phyloP scores from a whole-genome alignment of 2,329 filamentous ascomycete species.

The Colletotrichum sp. region DNA sequence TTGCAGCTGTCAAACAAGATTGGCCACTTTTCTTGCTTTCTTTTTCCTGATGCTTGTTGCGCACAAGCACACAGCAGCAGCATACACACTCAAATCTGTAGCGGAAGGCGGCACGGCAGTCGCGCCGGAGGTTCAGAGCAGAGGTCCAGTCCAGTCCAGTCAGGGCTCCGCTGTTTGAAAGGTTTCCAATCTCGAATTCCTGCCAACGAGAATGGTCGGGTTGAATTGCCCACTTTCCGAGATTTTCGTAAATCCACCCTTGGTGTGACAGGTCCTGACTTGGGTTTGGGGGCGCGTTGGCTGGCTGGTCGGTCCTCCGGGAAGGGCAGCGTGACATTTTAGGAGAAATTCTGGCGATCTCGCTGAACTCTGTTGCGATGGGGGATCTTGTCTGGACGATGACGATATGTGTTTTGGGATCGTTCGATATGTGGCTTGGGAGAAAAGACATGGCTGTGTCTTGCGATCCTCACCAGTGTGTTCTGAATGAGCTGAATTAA shows the following conservation, averaged over 20 bases:
- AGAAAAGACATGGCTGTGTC: background rate
- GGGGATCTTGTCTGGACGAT: background rate
- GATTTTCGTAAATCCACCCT: background rate
- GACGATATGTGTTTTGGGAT: background rate
- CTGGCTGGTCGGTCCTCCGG: background rate
- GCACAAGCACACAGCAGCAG: background rate
- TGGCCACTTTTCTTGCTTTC: background rate
- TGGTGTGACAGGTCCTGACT: background rate
- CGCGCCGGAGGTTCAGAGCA: background rate
- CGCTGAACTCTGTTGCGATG: background rate
- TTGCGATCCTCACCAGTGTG: background rate
- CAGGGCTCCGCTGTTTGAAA: background rate
- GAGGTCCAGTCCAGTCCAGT: background rate
- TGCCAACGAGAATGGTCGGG: background rate
- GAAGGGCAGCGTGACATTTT: background rate
- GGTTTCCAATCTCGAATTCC: background rate
- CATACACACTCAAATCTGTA: background rate
- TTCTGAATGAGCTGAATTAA: background rate
- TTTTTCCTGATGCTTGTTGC: background rate
- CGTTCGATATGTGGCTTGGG: background rate
- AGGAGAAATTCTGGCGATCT: background rate
- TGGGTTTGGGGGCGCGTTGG: background rate
- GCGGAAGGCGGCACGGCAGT: background rate
- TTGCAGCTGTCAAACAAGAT: background rate
- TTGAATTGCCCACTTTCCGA: background rate